Percentiles rank a stretch among this genome's conserved stretches.
Evolutionary conservation across 2,329 filamentous ascomycete genomes (phyloP).

Genomic region (Hyphodiscus sp.): DNA sequence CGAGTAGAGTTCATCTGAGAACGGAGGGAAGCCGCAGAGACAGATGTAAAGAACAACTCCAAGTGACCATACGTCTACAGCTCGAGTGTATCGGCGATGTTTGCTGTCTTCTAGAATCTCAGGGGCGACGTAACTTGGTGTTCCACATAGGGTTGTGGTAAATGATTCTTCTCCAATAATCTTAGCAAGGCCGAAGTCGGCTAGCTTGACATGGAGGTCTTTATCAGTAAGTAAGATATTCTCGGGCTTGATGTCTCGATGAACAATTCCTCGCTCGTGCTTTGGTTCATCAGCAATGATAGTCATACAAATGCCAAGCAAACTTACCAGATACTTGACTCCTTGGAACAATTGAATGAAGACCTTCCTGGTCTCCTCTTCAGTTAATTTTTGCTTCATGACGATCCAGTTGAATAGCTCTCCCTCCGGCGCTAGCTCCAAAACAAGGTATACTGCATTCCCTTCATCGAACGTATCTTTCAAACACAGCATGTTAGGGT

Average conservation of each 20-base stretch:
- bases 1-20: conserved; percentile 86
- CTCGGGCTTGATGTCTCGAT: conserved; percentile 68
- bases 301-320: background rate
- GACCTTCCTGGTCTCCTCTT: conserved; percentile 76
- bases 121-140: conserved; percentile 94
- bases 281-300: conserved; percentile 37
- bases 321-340: conserved; percentile 83
- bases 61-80: conserved; percentile 93
- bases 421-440: conserved; percentile 86
- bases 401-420: conserved; percentile 96
- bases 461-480: conserved; percentile 93
- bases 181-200: conserved; percentile 94
- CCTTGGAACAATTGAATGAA: conserved; percentile 90
- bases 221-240: conserved; percentile 74
- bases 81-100: conserved; percentile 84
- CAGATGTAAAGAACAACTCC: conserved; percentile 98
- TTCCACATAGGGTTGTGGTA: conserved; percentile 91
- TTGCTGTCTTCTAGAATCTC: conserved; percentile 83
- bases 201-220: conserved; percentile 80
- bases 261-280: conserved; percentile 96
- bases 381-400: conserved; percentile 79
- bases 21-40: conserved; percentile 92
- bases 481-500: conserved; percentile 85
- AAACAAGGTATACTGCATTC: conserved; percentile 82
- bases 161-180: conserved; percentile 99